Base-by-base conservation (phyloP, 306 rosid genomes). In the Vigna mungo region DNA sequence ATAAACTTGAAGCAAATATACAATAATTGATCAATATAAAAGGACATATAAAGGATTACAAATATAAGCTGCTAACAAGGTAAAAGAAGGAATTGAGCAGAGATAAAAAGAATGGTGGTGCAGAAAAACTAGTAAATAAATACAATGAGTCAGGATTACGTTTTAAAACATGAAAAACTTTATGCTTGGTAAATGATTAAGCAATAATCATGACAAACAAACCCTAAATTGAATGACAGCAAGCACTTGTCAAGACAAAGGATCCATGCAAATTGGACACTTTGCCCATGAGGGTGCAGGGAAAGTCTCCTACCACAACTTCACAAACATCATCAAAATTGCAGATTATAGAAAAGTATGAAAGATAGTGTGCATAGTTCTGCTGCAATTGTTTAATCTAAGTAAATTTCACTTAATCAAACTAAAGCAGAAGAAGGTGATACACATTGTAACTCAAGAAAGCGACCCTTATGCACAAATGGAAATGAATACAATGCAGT, bases 381-480 rank as follows among this genome's bases (percentile, higher is more conserved):
- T 43, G 79, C 77, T 74, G 81, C 79, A 77, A 81, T 83, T 69
- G 80, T 84, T 85, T 84, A 77, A 80, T 44, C 85, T 44, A 70
- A 84, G 80, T 70, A 61, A 83, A 74, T 70, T 80, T 71, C 85
- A 78, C 64, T 80, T 78, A 70, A 58, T 75, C 88, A 80, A 77
- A 81, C 58, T 67, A 80, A 86, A 79, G 75, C 81, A 85, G 79
- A 83, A 79, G 78, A 80, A 85, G 79, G 81, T 81, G 86, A 85
- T 89, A 87, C 90, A 84, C 82, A 84, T 84, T 81, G 90, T 81
- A 85, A 73, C 85, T 86, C 72, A 84, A 77, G 82, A 86, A 91
- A 84, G 90, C 86, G 81, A 82, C 84, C 83, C 89, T 85, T 92
- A 92, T 92, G 89, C 96, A 94, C 96, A 92, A 90, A 85, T 85